These are phyloP conservation scores for Erythrobasidium hasegawianum DNA, from an alignment of 1,284 basidiomycete genomes.

Conservation along the genomic window DNA sequence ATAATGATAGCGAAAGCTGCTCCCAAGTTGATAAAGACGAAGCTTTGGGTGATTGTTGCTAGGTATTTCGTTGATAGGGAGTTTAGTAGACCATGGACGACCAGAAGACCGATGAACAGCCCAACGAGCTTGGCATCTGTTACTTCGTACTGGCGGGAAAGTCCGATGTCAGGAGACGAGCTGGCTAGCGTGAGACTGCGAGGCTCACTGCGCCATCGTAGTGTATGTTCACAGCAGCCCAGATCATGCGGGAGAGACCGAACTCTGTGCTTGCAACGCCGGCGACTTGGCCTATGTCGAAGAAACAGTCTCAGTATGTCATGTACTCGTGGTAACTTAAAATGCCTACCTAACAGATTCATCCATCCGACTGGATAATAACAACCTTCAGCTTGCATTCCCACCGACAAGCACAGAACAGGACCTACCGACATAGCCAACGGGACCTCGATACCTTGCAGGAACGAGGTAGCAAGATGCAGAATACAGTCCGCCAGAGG, in stretches of 20 bases:
- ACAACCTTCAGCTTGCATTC: slow-evolving; percentile 1
- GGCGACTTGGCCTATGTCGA: slow-evolving; percentile 75
- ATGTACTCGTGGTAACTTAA: neutral
- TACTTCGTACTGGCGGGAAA: slow-evolving; percentile 48
- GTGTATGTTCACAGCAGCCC: slow-evolving; percentile 64
- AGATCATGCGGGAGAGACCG: slow-evolving; percentile 83
- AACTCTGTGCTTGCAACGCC: slow-evolving; percentile 84
- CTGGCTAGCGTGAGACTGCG: slow-evolving; percentile 48
- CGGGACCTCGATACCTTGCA: slow-evolving; percentile 60
- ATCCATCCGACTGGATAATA: slow-evolving; percentile 24
- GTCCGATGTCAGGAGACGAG: slow-evolving; percentile 44
- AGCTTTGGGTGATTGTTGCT: slow-evolving; percentile 69
- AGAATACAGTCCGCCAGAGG: slow-evolving; percentile 69
- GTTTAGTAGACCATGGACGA: slow-evolving; percentile 56
- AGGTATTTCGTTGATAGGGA: slow-evolving; percentile 75
- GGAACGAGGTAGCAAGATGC: slow-evolving; percentile 69
- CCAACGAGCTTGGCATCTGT: slow-evolving; percentile 66
- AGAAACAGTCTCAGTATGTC: neutral
- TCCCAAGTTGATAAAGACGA: slow-evolving; percentile 61
- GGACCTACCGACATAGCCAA: slow-evolving; percentile 65
- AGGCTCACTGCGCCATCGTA: slow-evolving; percentile 57
- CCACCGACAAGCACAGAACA: neutral
- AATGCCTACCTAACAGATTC: slow-evolving; percentile 5
- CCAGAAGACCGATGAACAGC: slow-evolving; percentile 49
- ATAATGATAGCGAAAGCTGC: slow-evolving; percentile 64